These are phyloP conservation scores for Pisolithus tinctorius DNA, from an alignment of 768 basidiomycete species.

Conservation along the genomic window DNA sequence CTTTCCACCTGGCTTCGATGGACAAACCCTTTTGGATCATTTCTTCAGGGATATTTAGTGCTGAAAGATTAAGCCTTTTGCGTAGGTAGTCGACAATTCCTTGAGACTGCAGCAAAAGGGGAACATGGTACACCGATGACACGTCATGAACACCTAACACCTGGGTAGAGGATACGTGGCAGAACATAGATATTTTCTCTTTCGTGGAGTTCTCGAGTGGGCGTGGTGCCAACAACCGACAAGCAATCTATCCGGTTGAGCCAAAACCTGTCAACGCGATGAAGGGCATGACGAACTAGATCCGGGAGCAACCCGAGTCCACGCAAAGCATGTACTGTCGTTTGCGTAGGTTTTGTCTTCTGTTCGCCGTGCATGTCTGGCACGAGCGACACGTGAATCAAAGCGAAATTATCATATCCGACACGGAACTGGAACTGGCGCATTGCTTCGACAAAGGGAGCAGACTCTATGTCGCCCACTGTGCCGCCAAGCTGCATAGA, in stretches of 20 bases:
- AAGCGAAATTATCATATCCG: constrained; percentile 91
- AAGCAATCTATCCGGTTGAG: constrained; percentile 66
- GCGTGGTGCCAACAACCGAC: constrained; percentile 74
- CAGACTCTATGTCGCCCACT: constrained; percentile 97
- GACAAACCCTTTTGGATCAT: constrained; percentile 56
- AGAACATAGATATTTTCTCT: constrained; percentile 98
- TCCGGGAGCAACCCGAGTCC: constrained; percentile 92
- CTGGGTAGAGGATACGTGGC: constrained; percentile 84
- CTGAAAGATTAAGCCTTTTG: constrained; percentile 71
- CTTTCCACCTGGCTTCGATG: constrained; percentile 73
- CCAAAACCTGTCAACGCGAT: not conserved
- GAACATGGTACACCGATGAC: constrained; percentile 95
- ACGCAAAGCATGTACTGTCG: constrained; percentile 88
- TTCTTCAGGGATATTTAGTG: constrained; percentile 44
- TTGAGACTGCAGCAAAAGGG: constrained; percentile 84
- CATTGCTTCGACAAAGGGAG: constrained; percentile 97
- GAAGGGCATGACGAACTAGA: constrained; percentile 48
- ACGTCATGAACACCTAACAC: constrained; percentile 97
- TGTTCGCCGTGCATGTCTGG: constrained; percentile 98
- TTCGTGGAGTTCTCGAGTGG: constrained; percentile 83
- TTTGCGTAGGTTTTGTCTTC: constrained; percentile 98
- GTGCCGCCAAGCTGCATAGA: constrained; percentile 84
- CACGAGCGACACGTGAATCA: constrained; percentile 96
- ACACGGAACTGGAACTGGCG: constrained; percentile 99
- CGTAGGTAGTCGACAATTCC: constrained; percentile 83